phyloP scores from a whole-genome alignment of 352 stramenopile species.

The Globisporangium abappressorium region DNA sequence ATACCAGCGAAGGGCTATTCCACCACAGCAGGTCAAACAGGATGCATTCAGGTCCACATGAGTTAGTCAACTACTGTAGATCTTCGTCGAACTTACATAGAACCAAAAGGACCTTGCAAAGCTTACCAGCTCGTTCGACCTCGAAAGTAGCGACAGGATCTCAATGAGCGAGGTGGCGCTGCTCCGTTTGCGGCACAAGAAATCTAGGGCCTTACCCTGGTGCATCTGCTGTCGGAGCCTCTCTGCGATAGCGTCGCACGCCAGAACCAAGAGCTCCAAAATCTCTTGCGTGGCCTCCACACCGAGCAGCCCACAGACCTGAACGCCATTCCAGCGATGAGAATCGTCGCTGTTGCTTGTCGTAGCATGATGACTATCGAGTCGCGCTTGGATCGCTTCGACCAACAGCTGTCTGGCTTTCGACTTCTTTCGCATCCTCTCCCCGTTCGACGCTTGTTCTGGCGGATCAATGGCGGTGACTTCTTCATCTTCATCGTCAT shows the following conservation, averaged over 20 bases:
- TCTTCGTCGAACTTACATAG: background rate
- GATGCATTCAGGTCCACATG: background rate
- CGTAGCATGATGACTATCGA: background rate
- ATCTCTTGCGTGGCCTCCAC: background rate
- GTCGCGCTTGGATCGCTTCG: background rate
- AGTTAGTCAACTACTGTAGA: background rate
- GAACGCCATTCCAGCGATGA: background rate
- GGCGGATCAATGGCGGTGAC: background rate
- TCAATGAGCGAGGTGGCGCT: background rate
- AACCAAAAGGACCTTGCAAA: background rate
- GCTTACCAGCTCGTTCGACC: background rate
- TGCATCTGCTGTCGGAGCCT: background rate
- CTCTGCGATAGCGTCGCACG: background rate
- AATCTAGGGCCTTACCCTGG: background rate
- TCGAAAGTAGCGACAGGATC: background rate
- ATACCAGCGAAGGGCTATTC: background rate
- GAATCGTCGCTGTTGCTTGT: background rate
- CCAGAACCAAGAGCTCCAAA: background rate
- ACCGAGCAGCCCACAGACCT: background rate
- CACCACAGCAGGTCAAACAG: background rate
- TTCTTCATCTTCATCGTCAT: background rate
- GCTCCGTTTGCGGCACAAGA: background rate
- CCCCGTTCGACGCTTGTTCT: background rate
- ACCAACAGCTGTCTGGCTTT: background rate
- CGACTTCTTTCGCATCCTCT: background rate